Base-by-base conservation (phyloP, 129 eudicot genomes). In the Ambrosia artemisiifolia region DNA sequence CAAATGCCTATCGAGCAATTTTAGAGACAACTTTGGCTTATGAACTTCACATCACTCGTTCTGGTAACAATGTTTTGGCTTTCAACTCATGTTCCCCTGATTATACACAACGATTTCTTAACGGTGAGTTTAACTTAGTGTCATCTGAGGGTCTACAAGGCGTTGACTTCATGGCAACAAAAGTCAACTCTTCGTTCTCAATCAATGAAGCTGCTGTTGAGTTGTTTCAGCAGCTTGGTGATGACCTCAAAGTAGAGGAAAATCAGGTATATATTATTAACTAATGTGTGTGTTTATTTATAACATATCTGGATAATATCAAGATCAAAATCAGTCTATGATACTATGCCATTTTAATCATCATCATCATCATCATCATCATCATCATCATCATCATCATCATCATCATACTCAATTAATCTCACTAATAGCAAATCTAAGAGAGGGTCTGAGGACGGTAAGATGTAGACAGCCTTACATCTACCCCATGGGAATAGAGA, bases 111-210 rank as follows among this genome's bases (percentile, higher is more conserved):
- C 73, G 49, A 17, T 35, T 63, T 71, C 72, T 33, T 64, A 9
- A 40, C 0, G 63, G 80, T 50, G 67, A 54, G n/a, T 46, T 35
- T 24, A 53, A 42, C 71, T 47, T 74, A 61, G 74, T 75, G 32
- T 2, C 43, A 5, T 38, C 43, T 38, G 43, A 38, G 8, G 59
- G 40, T 35, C 61, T 44, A 19, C 34, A 67, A 14, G 48, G 13
- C 20, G 18, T 83, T 49, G 65, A 75, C 63, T 79, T 79, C 44
- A n/a, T 79, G 14, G 6, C 67, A 13, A 79, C 86, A 24, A 65
- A 74, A 63, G 78, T 53, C 78, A 74, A 78, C 80, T 64, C 80
- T 19, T 35, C 32, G 2, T 69, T 74, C 70, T 78, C 63, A 61
- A 55, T 82, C 6, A 63, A 78, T 78, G 18, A 63, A 74, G 70